These are phyloP conservation scores for Fusarium sp. DNA, from an alignment of 2,329 filamentous ascomycete genomes.

Conservation along the genomic window DNA sequence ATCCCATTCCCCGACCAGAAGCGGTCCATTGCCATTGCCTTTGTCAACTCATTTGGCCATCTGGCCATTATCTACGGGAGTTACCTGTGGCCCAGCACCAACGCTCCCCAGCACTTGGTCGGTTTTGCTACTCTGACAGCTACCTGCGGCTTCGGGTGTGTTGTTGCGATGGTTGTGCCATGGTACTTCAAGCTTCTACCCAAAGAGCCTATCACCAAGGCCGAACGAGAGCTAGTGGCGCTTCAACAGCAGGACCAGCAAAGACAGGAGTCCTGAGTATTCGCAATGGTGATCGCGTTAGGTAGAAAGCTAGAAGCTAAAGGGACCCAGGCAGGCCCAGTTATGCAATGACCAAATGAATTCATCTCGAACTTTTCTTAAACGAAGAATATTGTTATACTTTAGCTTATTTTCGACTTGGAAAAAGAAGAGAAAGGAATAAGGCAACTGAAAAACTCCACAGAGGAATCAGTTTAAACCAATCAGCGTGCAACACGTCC, in stretches of 20 bases:
- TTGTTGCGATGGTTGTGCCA: not conserved
- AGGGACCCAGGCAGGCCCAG: not conserved
- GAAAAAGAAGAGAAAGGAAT: not conserved
- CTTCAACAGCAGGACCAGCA: not conserved
- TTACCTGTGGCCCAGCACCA: constrained; percentile 38
- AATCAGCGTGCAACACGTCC: not conserved
- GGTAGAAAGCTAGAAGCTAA: no score
- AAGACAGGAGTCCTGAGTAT: not conserved
- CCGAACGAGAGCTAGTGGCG: not conserved
- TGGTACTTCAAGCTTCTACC: not conserved
- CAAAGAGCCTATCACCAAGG: not conserved
- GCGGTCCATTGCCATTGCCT: not conserved
- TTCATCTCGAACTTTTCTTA: accelerated
- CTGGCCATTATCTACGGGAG: constrained; percentile 15
- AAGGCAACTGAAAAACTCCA: not conserved
- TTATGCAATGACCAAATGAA: not conserved
- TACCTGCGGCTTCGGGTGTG: not conserved
- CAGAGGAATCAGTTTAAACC: not conserved
- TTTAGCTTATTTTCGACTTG: not conserved
- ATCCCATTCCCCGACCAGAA: constrained; percentile 4
- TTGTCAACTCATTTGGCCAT: constrained; percentile 17
- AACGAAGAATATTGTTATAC: accelerated
- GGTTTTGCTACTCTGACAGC: constrained; percentile 30
- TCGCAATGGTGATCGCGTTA: no score
- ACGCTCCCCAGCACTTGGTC: constrained; percentile 39